phyloP scores from a whole-genome alignment of 2,329 filamentous ascomycete species.

The Rhinocladiella similis region DNA sequence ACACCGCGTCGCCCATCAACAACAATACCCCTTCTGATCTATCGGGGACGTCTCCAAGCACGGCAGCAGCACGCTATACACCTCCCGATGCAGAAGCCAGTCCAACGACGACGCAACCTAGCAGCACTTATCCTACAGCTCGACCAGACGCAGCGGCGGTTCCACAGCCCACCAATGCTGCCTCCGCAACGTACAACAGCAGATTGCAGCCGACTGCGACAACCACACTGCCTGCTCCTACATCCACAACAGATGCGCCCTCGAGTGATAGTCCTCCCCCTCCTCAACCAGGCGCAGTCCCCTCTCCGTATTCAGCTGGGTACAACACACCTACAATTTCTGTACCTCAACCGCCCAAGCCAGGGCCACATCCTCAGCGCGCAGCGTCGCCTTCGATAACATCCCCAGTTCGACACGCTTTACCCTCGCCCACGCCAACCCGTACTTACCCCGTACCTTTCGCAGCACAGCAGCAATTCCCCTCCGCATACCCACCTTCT shows the following conservation, averaged over 20 bases:
- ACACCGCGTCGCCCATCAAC: conserved; percentile 28
- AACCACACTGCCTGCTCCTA: conserved; percentile 1
- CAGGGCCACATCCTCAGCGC: conserved; percentile 5
- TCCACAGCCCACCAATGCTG: conserved; percentile 22
- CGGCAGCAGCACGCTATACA: conserved; percentile 21
- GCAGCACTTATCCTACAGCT: conserved; percentile 5
- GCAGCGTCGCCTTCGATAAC: conserved; percentile 1
- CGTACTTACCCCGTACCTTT: conserved; percentile 10
- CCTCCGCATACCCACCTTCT: conserved; percentile 6
- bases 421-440: conserved; percentile 13
- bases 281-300: conserved; percentile 19
- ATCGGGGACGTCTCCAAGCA: conserved; percentile 15
- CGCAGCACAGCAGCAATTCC: conserved; percentile 1
- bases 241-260: not conserved
- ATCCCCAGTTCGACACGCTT: conserved; percentile 11
- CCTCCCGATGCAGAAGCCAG: conserved; percentile 4
- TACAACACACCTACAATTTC: not conserved
- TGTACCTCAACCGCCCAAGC: conserved; percentile 8
- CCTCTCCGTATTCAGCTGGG: not conserved
- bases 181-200: conserved; percentile 16
- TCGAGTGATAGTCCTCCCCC: conserved; percentile 12
- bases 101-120: conserved; percentile 10
- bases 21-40: conserved; percentile 15
- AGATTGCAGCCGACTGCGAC: conserved; percentile 19
- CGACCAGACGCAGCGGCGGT: conserved; percentile 20